phyloP scores from a whole-genome alignment of 495 filamentous ascomycete species.

The Xylaria intraflava region DNA sequence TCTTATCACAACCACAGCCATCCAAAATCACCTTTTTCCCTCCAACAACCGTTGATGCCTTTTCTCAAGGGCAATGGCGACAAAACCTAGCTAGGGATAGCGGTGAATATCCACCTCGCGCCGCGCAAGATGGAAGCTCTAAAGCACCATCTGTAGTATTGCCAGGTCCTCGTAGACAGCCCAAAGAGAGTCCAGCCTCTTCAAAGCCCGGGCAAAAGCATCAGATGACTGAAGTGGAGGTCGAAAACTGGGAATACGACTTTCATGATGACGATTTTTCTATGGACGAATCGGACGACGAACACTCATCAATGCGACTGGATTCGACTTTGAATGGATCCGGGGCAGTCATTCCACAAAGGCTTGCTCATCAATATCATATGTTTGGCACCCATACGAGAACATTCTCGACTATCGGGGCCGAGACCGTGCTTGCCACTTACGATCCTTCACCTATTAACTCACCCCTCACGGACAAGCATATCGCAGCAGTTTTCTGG shows the following conservation, averaged over 20 bases:
- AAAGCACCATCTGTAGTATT: slow-evolving; percentile 5
- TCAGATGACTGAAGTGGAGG: neutral
- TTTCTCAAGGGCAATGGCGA: slow-evolving; percentile 25
- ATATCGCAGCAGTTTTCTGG: slow-evolving; percentile 80
- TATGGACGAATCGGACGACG: slow-evolving; percentile 51
- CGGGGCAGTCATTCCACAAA: slow-evolving; percentile 33
- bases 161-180: slow-evolving; percentile 4
- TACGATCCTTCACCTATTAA: slow-evolving; percentile 70
- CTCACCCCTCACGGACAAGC: slow-evolving; percentile 74
- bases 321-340: slow-evolving; percentile 29
- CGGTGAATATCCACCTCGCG: slow-evolving; percentile 8
- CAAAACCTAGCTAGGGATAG: slow-evolving; percentile 13
- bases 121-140: slow-evolving; percentile 9
- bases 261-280: slow-evolving; percentile 62
- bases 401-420: slow-evolving; percentile 36
- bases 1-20: slow-evolving; percentile 19
- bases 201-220: slow-evolving; percentile 12
- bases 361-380: slow-evolving; percentile 26
- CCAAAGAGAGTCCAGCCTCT: slow-evolving; percentile 15
- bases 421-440: slow-evolving; percentile 60
- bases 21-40: slow-evolving; percentile 30
- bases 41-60: slow-evolving; percentile 26
- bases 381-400: slow-evolving; percentile 32
- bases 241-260: slow-evolving; percentile 33
- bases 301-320: slow-evolving; percentile 21